Base-by-base conservation (phyloP, 192 early-diverging fungal species). In the Oehlia diaphana region DNA sequence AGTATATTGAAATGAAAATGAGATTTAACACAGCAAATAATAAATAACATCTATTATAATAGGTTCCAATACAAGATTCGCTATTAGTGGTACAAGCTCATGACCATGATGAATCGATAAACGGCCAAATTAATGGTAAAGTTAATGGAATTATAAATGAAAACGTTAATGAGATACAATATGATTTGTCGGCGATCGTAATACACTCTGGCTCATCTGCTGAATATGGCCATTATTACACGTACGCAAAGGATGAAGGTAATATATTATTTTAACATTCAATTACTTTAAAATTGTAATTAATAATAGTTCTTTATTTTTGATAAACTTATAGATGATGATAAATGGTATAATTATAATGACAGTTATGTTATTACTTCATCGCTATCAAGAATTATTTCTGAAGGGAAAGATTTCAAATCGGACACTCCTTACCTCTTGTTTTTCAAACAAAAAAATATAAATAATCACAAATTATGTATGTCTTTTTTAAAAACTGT, bases 141-240 rank as follows among this genome's bases (percentile, higher is more conserved):
- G 28, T 44, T n/a, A 70, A 39, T 42, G 68, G n/a, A 70, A 70
- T 21, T 13, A 42, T 1, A 8, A 37, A 69, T 39, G 35, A 19
- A 21, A 35, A 69, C 35, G 8, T 21, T 42, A 21, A 66, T 3
- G 67, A 69, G 0, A 21, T 42, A 9, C 23, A 65, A 44, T 88
- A 88, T 62, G 76, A 81, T 39, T 80, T 88, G 16, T 87, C 82
- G 21, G 85, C 85, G 12, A 86, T 89, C 8, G 82, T 88, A 1
- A 74, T 88, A 35, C 88, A 88, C 50, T 81, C 88, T 14, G 88
- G 88, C 5, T 77, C 74, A 26, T 81, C 82, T 2, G 85, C 86
- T 0, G 83, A 88, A 70, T 85, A 88, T 79, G 88, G 88, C 4
- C 88, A 88, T 77, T 88, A 88, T 63, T 88, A 88, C 66, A 83